Evolutionary conservation across 2,329 filamentous ascomycete genomes (phyloP).

Genomic region (Dendryphion nanum): DNA sequence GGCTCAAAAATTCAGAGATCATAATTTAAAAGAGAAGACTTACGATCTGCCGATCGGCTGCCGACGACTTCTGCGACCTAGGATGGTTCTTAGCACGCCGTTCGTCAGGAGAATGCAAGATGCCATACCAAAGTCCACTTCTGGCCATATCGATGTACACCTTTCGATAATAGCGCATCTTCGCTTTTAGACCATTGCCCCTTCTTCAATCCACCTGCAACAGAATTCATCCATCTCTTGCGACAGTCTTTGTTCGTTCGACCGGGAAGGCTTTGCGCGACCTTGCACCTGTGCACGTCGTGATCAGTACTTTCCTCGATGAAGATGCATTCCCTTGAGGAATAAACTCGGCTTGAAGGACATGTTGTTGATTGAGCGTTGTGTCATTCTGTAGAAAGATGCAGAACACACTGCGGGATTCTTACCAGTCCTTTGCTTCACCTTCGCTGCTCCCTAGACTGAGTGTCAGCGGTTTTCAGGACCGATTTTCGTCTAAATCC

Average conservation of each 20-base stretch:
- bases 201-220: constrained; percentile 40
- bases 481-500: too few relatives aligned
- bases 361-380: too few relatives aligned
- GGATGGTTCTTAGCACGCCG: background rate
- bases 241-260: constrained; percentile 47
- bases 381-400: too few relatives aligned
- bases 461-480: background rate
- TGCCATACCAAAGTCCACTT: constrained; percentile 20
- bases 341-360: too few relatives aligned
- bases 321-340: too few relatives aligned
- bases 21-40: constrained; percentile 17
- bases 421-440: constrained; percentile 30
- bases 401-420: too few relatives aligned
- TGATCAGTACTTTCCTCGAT: too few relatives aligned
- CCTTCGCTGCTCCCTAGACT: constrained; percentile 16
- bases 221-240: constrained; percentile 44
- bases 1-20: too few relatives aligned
- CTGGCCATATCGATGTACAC: constrained; percentile 38
- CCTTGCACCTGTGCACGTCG: constrained; percentile 30
- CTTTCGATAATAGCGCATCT: constrained; percentile 31
- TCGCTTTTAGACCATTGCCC: constrained; percentile 42
- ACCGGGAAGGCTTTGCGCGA: constrained; percentile 39
- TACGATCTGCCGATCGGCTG: constrained; percentile 41
- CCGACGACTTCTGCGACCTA: constrained; percentile 39
- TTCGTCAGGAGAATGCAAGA: background rate